These are phyloP conservation scores for Rhipidocladum racemiflorum DNA, from an alignment of 176 grass and related monocot species.

Conservation along the genomic window DNA sequence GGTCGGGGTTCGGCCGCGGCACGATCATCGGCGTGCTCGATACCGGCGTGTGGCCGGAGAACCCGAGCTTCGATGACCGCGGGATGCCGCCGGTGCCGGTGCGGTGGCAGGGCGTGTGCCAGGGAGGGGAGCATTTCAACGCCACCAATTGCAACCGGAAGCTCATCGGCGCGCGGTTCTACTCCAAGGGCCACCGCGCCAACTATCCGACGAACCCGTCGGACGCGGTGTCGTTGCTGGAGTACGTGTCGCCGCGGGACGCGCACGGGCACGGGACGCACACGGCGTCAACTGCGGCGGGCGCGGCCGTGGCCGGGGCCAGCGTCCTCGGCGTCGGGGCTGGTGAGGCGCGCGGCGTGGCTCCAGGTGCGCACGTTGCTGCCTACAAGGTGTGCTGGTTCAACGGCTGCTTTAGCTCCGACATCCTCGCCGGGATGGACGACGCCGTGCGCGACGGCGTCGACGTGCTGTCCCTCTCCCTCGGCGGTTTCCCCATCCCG, in stretches of 20 bases:
- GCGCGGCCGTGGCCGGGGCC: slow-evolving; percentile 40
- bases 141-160: slow-evolving; percentile 73
- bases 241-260: slow-evolving; percentile 84
- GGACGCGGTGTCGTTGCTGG: slow-evolving; percentile 25
- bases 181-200: slow-evolving; percentile 76
- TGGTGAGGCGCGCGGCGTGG: slow-evolving; percentile 60
- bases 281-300: slow-evolving; percentile 65
- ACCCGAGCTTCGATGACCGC: slow-evolving; percentile 72
- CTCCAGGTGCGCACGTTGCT: slow-evolving; percentile 61
- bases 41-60: slow-evolving; percentile 94
- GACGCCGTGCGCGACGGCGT: slow-evolving; percentile 79
- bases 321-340: slow-evolving; percentile 51
- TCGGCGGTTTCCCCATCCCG: slow-evolving; percentile 82
- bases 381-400: slow-evolving; percentile 96
- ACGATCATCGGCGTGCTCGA: slow-evolving; percentile 82
- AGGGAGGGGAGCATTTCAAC: slow-evolving; percentile 68
- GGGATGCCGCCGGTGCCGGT: slow-evolving; percentile 61
- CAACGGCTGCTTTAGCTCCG: slow-evolving; percentile 88
- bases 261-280: slow-evolving; percentile 87
- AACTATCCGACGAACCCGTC: slow-evolving; percentile 66
- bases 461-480: slow-evolving; percentile 73
- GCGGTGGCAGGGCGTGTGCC: slow-evolving; percentile 66
- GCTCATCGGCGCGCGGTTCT: slow-evolving; percentile 91
- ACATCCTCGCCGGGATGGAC: slow-evolving; percentile 91
- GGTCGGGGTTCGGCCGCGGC: slow-evolving; percentile 55